These are phyloP conservation scores for Zasmidium citrigriseum DNA, from an alignment of 2,329 filamentous ascomycete species.

Conservation along the genomic window DNA sequence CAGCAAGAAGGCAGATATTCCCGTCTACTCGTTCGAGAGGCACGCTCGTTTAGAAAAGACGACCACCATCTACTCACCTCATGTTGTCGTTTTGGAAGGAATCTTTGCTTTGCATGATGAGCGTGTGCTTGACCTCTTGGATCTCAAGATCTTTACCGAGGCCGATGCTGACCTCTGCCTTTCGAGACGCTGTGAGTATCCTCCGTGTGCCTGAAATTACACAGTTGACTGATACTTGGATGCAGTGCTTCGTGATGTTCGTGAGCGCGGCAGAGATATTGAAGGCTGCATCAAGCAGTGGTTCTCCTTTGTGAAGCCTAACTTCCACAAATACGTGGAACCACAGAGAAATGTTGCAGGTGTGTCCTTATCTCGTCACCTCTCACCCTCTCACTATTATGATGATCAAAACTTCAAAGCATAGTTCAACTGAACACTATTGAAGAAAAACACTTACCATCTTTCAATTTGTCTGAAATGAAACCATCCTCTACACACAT, in stretches of 20 bases:
- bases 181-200: constrained; percentile 72
- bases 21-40: constrained; percentile 91
- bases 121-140: constrained; percentile 79
- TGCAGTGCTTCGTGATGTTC: constrained; percentile 80
- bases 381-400: constrained; percentile 17
- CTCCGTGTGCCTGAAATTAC: constrained; percentile 65
- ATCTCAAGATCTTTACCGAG: constrained; percentile 97
- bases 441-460: constrained; percentile 40
- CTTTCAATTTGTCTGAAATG: constrained; percentile 39
- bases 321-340: constrained; percentile 91
- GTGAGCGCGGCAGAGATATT: constrained; percentile 84
- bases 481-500: background rate
- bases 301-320: constrained; percentile 95
- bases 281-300: constrained; percentile 98
- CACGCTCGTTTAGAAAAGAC: constrained; percentile 79
- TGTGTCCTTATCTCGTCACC: constrained; percentile 40
- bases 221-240: constrained; percentile 16
- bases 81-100: constrained; percentile 91
- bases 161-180: constrained; percentile 94
- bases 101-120: constrained; percentile 93
- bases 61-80: constrained; percentile 90
- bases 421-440: constrained; percentile 44
- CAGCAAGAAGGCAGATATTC: constrained; percentile 85
- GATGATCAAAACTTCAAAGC: constrained; percentile 40
- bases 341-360: constrained; percentile 85